phyloP scores from a whole-genome alignment of 208 protist genomes.

The Novymonas esmeraldas region DNA sequence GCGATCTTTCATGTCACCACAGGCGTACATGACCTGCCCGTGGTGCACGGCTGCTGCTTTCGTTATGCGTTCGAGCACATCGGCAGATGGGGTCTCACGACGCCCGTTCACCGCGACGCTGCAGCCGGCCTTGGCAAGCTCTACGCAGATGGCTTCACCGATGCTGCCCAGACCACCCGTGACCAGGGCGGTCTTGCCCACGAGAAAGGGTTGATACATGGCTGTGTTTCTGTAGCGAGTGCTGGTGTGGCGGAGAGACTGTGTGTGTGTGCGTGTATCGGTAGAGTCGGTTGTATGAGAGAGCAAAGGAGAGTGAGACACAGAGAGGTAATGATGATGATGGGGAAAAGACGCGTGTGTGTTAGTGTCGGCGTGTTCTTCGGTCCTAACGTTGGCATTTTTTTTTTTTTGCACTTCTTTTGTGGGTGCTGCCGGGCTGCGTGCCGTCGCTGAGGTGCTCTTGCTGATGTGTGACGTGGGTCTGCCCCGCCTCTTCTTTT shows the following conservation, averaged over 20 bases:
- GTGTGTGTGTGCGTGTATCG: not conserved
- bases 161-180: conserved; percentile 51
- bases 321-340: conserved; percentile 20
- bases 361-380: not conserved
- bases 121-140: conserved; percentile 35
- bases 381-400: too few relatives aligned
- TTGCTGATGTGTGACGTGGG: not conserved
- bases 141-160: conserved; percentile 42
- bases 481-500: too few relatives aligned
- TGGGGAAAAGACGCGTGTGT: not conserved
- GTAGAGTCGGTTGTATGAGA: not conserved
- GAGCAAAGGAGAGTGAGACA: conserved; percentile 4
- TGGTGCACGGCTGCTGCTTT: conserved; percentile 22
- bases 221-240: too few relatives aligned
- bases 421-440: not conserved
- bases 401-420: not conserved
- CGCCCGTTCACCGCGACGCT: conserved; percentile 39
- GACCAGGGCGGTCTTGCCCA: conserved; percentile 36
- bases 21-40: conserved; percentile 26
- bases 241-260: not conserved
- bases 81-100: not conserved
- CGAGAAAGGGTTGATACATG: conserved; percentile 32
- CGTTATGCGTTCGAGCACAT: conserved; percentile 18
- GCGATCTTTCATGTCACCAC: conserved; percentile 12
- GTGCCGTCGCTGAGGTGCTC: not conserved